Percentiles rank a stretch among this genome's conserved stretches.
Conservation (phyloP, 2,329 filamentous ascomycete genomes). For the Penicillium janthinellum region DNA sequence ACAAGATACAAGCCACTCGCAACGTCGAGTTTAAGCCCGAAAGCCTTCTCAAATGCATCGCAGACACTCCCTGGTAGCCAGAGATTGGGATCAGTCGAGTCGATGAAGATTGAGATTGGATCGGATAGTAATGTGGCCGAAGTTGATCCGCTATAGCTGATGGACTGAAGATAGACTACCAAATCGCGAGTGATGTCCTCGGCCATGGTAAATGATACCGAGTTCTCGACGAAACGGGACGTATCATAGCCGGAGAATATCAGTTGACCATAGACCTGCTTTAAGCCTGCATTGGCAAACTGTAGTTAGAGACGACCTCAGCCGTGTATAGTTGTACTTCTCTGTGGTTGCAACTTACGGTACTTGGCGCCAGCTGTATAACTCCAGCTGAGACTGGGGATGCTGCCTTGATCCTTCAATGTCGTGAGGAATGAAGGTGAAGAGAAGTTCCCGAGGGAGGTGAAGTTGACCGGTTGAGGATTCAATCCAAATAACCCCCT, state of each 20-base stretch:
- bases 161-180: conserved; percentile 57
- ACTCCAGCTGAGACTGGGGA: conserved; percentile 73
- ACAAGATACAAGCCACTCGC: conserved; percentile 67
- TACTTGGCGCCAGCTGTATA: conserved; percentile 77
- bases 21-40: conserved; percentile 67
- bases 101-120: conserved; percentile 49
- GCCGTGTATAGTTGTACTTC: neutral
- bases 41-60: conserved; percentile 62
- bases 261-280: conserved; percentile 57
- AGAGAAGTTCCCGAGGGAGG: conserved; percentile 42
- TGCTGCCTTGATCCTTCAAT: conserved; percentile 58
- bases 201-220: conserved; percentile 59
- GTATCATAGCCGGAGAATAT: conserved; percentile 72
- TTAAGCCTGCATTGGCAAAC: conserved; percentile 34
- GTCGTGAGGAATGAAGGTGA: conserved; percentile 56
- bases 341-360: conserved; percentile 48
- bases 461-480: conserved; percentile 46
- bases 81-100: conserved; percentile 52
- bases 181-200: conserved; percentile 61
- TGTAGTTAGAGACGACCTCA: neutral
- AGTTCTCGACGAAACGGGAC: conserved; percentile 63
- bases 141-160: conserved; percentile 21
- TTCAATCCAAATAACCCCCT: conserved; percentile 39
- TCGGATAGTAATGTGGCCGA: conserved; percentile 22
- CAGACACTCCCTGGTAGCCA: conserved; percentile 58